Conservation (phyloP, 2,329 filamentous ascomycete species). For the Endoconidiophora polonica region DNA sequence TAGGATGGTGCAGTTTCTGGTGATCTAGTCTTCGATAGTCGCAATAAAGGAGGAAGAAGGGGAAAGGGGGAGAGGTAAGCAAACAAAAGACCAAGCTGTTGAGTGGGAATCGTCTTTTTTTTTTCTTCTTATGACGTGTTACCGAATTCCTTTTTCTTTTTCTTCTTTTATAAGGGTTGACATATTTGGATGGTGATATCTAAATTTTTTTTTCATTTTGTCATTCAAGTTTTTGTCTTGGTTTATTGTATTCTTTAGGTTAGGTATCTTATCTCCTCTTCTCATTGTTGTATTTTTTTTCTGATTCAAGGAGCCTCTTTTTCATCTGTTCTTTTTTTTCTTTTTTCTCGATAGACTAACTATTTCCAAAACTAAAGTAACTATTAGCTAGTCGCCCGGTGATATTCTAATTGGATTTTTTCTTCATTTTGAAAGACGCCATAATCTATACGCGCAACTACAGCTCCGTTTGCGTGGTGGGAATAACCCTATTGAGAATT, state of each 20-base stretch:
- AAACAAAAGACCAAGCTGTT: too few species aligned
- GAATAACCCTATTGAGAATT: too few species aligned
- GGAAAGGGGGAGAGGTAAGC: neutral
- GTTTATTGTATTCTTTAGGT: neutral
- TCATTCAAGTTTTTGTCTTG: neutral
- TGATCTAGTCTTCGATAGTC: conserved; percentile 21
- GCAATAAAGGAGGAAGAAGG: conserved; percentile 14
- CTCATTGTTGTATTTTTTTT: neutral
- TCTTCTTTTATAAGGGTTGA: neutral
- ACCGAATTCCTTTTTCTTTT: conserved; percentile 1
- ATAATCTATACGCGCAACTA: too few species aligned
- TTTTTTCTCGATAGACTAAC: neutral
- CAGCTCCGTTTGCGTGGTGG: too few species aligned
- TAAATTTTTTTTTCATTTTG: neutral
- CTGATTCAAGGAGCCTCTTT: neutral
- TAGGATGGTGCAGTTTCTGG: conserved; percentile 99
- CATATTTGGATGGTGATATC: neutral
- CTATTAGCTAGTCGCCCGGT: too few species aligned
- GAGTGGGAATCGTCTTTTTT: neutral
- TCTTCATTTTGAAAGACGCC: too few species aligned
- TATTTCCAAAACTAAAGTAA: too few species aligned
- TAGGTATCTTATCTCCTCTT: neutral
- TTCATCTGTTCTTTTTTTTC: neutral
- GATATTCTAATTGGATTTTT: too few species aligned
- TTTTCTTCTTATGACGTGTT: neutral